phyloP scores from a whole-genome alignment of 2,329 filamentous ascomycete species.

The Xylariaceae sp. region DNA sequence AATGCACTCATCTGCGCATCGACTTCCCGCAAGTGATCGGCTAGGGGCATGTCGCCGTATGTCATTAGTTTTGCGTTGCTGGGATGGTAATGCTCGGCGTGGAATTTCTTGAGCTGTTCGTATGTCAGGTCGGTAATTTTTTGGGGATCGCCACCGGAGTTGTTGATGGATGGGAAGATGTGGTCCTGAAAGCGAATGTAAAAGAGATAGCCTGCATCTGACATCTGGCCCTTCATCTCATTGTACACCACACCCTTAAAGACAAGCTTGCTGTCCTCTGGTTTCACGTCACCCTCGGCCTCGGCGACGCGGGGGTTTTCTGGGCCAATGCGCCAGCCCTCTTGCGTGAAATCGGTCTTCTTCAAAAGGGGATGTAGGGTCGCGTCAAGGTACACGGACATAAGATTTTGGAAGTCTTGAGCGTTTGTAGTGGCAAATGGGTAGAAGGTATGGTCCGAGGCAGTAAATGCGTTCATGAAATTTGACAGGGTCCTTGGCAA shows the following conservation, averaged over 20 bases:
- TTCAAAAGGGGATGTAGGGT: conserved; percentile 88
- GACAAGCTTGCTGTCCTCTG: conserved; percentile 65
- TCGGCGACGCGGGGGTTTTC: conserved; percentile 69
- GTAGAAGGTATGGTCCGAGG: conserved; percentile 93
- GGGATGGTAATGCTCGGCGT: conserved; percentile 90
- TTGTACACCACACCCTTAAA: conserved; percentile 99
- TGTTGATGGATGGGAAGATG: conserved; percentile 90
- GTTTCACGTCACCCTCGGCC: conserved; percentile 39
- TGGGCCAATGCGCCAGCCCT: conserved; percentile 93
- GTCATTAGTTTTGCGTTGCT: conserved; percentile 96
- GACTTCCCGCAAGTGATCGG: conserved; percentile 75
- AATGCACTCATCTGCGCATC: conserved; percentile 72
- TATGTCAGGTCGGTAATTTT: conserved; percentile 96
- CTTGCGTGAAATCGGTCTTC: conserved; percentile 87
- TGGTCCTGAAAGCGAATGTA: conserved; percentile 95
- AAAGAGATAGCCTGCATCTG: conserved; percentile 91
- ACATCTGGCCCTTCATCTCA: conserved; percentile 99
- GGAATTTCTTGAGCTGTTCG: conserved; percentile 82
- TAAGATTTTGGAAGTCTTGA: conserved; percentile 91
- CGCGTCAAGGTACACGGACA: conserved; percentile 95
- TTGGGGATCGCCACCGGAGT: conserved; percentile 92
- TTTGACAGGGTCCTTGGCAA: conserved; percentile 95
- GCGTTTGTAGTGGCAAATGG: conserved; percentile 95
- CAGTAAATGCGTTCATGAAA: conserved; percentile 99
- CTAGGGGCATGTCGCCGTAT: conserved; percentile 87